Base-by-base conservation (phyloP, 805 yeast species). In the Candida sithepensis region DNA sequence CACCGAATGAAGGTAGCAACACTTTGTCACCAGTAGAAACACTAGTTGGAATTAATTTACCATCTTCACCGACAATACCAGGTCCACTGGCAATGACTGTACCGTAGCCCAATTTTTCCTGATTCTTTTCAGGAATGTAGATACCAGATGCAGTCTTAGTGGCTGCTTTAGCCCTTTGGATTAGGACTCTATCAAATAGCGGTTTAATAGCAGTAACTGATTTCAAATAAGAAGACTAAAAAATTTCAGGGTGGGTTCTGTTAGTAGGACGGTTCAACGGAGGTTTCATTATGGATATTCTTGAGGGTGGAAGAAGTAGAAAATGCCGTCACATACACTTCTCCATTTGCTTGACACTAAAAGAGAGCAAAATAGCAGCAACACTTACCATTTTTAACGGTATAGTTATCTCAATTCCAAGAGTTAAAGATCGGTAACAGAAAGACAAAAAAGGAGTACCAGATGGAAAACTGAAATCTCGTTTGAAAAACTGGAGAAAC, bases 21-120 rank as follows among this genome's bases (percentile, higher is more conserved):
- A 94, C 98, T 61, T 84, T 83, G 74, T 94, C 99, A 61, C 99
- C 99, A 42, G 86, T 82, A 65, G 81, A 74, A 49, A 94, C 96
- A 57, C 84, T 75, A 50, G 91, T 82, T 46, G 82, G 75, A 47
- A 88, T 75, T 55, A 82, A 68, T 62, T 83, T 74, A 56, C 98
- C 98, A 48, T 82, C 79, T 49, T 78, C 73, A 71, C 85, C 85
- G 50, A 83, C 72, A 64, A 79, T 75, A 58, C 99, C 99, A 47
- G 98, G 98, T 52, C 99, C 99, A 54, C 90, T 89, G 49, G 98
- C 92, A 55, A 92, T 71, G 43, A 92, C 98, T 46, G 84, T 83
- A 52, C 91, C 99, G 71, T 89, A 87, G 77, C 87, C 88, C 65
- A 90, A 79, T 74, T 92, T 94, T 69, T 88, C 92, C 61, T 85